phyloP scores from a whole-genome alignment of 202 grass and related monocot species.

The Setaria italica region DNA sequence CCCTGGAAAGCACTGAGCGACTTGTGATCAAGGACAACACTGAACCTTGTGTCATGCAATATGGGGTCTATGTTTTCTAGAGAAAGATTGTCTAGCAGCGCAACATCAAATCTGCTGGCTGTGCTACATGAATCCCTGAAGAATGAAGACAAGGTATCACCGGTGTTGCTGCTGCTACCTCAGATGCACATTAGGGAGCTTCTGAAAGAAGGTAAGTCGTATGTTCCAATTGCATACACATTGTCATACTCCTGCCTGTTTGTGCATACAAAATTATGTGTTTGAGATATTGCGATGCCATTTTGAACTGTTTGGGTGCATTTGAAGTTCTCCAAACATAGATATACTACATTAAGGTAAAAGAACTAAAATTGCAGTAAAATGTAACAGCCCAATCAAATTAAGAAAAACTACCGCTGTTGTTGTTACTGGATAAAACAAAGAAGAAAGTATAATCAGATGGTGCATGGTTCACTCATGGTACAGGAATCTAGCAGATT shows the following conservation, averaged over 20 bases:
- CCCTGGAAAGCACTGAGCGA: background rate
- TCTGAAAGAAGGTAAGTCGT: background rate
- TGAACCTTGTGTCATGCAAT: background rate
- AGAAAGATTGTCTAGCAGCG: background rate
- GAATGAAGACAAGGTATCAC: background rate
- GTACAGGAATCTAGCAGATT: background rate
- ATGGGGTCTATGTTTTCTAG: background rate
- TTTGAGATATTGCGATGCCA: no score
- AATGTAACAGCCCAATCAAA: background rate
- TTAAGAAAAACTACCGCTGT: background rate
- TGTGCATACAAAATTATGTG: background rate
- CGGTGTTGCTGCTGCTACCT: background rate
- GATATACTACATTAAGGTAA: background rate
- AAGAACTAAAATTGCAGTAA: background rate
- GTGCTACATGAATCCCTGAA: background rate
- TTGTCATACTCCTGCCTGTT: background rate
- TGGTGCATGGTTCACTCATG: background rate
- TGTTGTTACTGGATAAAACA: background rate
- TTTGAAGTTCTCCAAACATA: background rate
- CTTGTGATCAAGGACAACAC: background rate
- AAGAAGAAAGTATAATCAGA: background rate
- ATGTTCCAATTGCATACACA: background rate
- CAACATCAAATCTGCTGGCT: background rate
- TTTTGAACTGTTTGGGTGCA: no score
- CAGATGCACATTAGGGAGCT: background rate